Percentiles rank a stretch among this genome's conserved stretches.
These are phyloP conservation scores for Xylaria sp. DNA, from an alignment of 2,329 filamentous ascomycete genomes.

Conservation along the genomic window DNA sequence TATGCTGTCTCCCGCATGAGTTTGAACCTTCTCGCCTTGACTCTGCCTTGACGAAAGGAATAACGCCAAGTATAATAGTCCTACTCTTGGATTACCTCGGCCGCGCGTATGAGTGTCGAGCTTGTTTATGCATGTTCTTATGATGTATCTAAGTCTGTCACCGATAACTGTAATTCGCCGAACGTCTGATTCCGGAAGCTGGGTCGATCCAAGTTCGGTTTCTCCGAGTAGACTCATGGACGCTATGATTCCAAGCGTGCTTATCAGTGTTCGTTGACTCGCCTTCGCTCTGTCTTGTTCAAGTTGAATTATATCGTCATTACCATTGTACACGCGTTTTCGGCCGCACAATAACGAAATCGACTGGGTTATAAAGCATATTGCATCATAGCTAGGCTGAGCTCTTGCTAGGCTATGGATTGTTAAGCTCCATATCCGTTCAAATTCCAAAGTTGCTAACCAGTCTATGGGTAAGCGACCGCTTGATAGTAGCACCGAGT, in stretches of 20 bases:
- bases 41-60: conserved; percentile 41
- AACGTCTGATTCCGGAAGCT: conserved; percentile 33
- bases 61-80: conserved; percentile 41
- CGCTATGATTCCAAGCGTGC: conserved; percentile 54
- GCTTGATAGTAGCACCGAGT: conserved; percentile 50
- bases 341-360: conserved; percentile 49
- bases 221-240: conserved; percentile 46
- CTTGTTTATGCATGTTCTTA: conserved; percentile 45
- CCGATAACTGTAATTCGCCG: conserved; percentile 39
- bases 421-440: conserved; percentile 53
- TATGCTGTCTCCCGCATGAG: conserved; percentile 32
- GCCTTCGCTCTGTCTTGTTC: conserved; percentile 40
- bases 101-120: conserved; percentile 35
- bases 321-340: conserved; percentile 30
- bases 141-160: conserved; percentile 44
- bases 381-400: conserved; percentile 47
- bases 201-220: conserved; percentile 35
- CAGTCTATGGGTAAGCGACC: conserved; percentile 54
- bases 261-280: conserved; percentile 53
- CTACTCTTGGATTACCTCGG: conserved; percentile 34
- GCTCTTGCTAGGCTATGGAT: conserved; percentile 51
- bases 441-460: conserved; percentile 56
- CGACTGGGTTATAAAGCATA: conserved; percentile 51
- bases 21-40: conserved; percentile 29
- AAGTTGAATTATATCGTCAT: conserved; percentile 26